phyloP scores from a whole-genome alignment of 1,139 yeast species.

The Taiozyma sp. region DNA sequence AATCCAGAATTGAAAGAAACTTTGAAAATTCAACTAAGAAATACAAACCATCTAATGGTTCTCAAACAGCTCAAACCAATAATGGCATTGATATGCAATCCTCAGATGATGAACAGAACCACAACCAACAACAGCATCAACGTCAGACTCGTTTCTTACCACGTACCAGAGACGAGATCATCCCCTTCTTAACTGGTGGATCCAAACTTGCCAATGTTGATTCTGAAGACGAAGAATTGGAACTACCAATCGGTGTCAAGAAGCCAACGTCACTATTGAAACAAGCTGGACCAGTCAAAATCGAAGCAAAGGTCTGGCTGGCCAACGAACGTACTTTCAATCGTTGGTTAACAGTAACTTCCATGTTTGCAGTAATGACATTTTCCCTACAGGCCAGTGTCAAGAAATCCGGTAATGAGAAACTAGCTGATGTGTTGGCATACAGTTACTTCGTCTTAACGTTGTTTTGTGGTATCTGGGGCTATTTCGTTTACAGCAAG shows the following conservation, averaged over 20 bases:
- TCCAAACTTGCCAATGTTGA: conserved; percentile 51
- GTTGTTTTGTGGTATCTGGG: conserved; percentile 83
- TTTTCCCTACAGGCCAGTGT: conserved; percentile 82
- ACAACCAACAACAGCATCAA: not conserved
- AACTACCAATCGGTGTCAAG: conserved; percentile 81
- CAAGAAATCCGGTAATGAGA: conserved; percentile 49
- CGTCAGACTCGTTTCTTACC: conserved; percentile 7
- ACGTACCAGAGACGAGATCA: conserved; percentile 22
- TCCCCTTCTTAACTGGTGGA: conserved; percentile 26
- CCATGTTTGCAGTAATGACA: conserved; percentile 79
- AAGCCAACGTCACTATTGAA: conserved; percentile 77
- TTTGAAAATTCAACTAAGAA: conserved; percentile 18
- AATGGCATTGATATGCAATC: conserved; percentile 36
- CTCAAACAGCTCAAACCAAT: not conserved
- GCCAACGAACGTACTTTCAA: conserved; percentile 97
- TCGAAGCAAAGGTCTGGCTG: conserved; percentile 97
- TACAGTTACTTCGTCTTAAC: conserved; percentile 78
- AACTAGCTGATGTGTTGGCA: conserved; percentile 59
- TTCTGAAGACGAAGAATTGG: conserved; percentile 85
- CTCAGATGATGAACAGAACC: conserved; percentile 31
- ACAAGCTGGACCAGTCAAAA: conserved; percentile 86
- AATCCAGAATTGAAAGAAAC: conserved; percentile 30
- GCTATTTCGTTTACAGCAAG: conserved; percentile 67
- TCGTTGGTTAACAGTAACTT: conserved; percentile 93
- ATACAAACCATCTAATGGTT: not conserved